Evolutionary conservation across 352 stramenopile genomes (phyloP).

Genomic region (Bremia lactucae): DNA sequence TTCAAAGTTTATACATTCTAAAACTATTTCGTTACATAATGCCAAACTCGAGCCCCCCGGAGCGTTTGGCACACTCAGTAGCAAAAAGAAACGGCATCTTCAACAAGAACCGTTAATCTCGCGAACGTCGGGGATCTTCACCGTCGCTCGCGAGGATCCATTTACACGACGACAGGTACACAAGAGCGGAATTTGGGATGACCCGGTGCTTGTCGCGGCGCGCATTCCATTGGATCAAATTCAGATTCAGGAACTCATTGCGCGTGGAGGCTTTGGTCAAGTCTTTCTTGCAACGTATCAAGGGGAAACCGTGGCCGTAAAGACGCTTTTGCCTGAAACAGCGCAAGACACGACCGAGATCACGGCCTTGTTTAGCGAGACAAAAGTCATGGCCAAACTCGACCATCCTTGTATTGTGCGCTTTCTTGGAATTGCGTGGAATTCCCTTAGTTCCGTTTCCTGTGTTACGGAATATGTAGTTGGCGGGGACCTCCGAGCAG

Average conservation of each 20-base stretch:
- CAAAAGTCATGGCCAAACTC: slow-evolving; percentile 45
- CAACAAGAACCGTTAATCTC: neutral
- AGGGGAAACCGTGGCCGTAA: slow-evolving; percentile 39
- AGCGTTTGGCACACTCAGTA: slow-evolving; percentile 17
- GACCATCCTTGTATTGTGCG: slow-evolving; percentile 51
- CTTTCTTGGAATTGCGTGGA: slow-evolving; percentile 61
- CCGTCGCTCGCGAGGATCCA: slow-evolving; percentile 4
- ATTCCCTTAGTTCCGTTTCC: slow-evolving; percentile 27
- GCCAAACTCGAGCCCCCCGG: slow-evolving; percentile 9
- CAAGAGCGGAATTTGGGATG: slow-evolving; percentile 28
- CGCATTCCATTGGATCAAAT: slow-evolving; percentile 41
- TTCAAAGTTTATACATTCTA: slow-evolving; percentile 9
- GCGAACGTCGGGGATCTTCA: slow-evolving; percentile 7
- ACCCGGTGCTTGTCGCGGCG: slow-evolving; percentile 23
- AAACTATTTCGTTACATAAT: slow-evolving; percentile 4
- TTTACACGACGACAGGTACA: slow-evolving; percentile 18
- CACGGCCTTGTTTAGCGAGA: slow-evolving; percentile 37
- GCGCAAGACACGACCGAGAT: slow-evolving; percentile 44
- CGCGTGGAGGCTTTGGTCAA: slow-evolving; percentile 38
- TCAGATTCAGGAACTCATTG: slow-evolving; percentile 28
- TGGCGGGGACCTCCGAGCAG: slow-evolving; percentile 27
- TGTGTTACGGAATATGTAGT: slow-evolving; percentile 43
- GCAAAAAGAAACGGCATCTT: neutral
- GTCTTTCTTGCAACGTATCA: slow-evolving; percentile 40
- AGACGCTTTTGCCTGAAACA: slow-evolving; percentile 39